These are phyloP conservation scores for Xylaria sp. DNA, from an alignment of 2,329 filamentous ascomycete species.

Conservation along the genomic window DNA sequence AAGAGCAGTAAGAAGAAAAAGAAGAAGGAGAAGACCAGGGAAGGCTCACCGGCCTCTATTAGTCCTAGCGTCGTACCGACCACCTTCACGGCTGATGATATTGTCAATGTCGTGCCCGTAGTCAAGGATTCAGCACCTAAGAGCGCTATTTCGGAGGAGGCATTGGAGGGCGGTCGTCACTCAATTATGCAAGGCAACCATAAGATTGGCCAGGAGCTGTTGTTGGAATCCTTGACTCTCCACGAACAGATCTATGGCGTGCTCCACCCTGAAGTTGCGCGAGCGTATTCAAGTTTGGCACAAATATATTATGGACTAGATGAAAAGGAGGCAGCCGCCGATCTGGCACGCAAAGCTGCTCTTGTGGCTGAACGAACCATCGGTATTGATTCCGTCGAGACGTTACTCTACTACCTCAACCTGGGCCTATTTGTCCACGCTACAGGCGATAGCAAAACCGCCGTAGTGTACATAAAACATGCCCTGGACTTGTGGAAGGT, in stretches of 20 bases:
- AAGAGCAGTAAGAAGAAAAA: slow-evolving; percentile 72
- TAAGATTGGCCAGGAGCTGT: slow-evolving; percentile 93
- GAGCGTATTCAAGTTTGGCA: slow-evolving; percentile 93
- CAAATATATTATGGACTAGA: slow-evolving; percentile 98
- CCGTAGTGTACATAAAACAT: slow-evolving; percentile 90
- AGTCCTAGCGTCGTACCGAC: slow-evolving; percentile 55
- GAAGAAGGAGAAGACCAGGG: slow-evolving; percentile 62
- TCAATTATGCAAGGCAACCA: slow-evolving; percentile 96
- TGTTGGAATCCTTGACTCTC: slow-evolving; percentile 93
- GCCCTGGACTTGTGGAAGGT: slow-evolving; percentile 96
- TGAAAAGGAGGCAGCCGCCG: slow-evolving; percentile 94
- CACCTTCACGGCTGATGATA: slow-evolving; percentile 85
- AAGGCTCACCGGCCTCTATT: slow-evolving; percentile 62
- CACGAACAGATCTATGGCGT: slow-evolving; percentile 99
- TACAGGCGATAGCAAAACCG: slow-evolving; percentile 86
- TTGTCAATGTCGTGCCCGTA: slow-evolving; percentile 92
- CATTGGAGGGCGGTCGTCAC: slow-evolving; percentile 92
- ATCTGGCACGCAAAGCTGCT: slow-evolving; percentile 94
- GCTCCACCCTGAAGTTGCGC: slow-evolving; percentile 93
- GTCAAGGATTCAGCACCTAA: slow-evolving; percentile 94
- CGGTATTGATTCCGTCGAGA: slow-evolving; percentile 93
- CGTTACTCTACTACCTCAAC: slow-evolving; percentile 94
- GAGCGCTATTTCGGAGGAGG: slow-evolving; percentile 92
- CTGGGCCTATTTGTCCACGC: slow-evolving; percentile 94
- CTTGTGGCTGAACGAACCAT: slow-evolving; percentile 95